phyloP scores from a whole-genome alignment of 2,329 filamentous ascomycete species.

The Mollisia scopiformis region DNA sequence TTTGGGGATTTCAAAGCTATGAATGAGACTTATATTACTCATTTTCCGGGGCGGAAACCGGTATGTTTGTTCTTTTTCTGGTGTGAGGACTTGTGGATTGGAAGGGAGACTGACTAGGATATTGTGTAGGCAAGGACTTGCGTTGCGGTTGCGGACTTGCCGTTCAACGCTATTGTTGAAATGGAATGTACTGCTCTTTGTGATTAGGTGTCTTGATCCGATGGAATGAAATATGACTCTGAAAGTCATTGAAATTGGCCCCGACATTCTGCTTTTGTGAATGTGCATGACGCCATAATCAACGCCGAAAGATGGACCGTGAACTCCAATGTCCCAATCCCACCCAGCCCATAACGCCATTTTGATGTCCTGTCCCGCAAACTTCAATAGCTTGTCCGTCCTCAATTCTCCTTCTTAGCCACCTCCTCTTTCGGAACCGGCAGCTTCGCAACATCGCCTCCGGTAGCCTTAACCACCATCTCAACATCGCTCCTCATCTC shows the following conservation, averaged over 20 bases:
- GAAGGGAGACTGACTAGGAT: neutral
- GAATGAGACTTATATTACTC: neutral
- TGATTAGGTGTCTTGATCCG: neutral
- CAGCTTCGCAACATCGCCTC: conserved; percentile 21
- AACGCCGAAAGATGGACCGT: neutral
- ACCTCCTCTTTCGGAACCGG: neutral
- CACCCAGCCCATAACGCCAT: neutral
- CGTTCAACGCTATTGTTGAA: conserved; percentile 13
- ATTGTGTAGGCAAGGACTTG: conserved; percentile 12
- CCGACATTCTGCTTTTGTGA: neutral
- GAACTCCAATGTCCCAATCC: neutral
- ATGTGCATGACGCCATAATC: neutral
- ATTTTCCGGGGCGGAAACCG: neutral
- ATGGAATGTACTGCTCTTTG: conserved; percentile 14
- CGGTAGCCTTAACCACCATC: conserved; percentile 31
- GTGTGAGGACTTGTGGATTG: no score
- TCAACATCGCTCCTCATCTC: conserved; percentile 36
- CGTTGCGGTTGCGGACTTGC: conserved; percentile 12
- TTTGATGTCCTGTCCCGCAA: neutral
- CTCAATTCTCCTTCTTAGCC: neutral
- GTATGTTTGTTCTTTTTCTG: neutral
- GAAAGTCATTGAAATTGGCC: no score
- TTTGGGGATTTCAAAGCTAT: neutral
- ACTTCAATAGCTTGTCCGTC: neutral
- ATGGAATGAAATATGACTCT: no score